Conservation (phyloP, 2,329 filamentous ascomycete genomes). For the Fusarium lyarnte region DNA sequence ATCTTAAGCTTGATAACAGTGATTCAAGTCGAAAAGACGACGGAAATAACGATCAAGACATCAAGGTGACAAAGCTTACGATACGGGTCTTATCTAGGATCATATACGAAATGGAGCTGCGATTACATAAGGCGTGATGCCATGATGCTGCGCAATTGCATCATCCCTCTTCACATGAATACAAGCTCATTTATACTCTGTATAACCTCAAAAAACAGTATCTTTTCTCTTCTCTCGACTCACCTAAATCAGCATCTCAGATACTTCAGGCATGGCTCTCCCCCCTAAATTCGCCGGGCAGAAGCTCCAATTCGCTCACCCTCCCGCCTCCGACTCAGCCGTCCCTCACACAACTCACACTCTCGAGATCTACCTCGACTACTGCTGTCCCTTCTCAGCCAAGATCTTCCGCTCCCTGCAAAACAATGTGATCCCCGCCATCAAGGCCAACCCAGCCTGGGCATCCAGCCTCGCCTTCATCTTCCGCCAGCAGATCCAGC, state of each 20-base stretch:
- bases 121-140: conserved; percentile 31
- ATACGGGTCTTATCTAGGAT: background rate
- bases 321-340: conserved; percentile 47
- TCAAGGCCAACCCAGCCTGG: conserved; percentile 68
- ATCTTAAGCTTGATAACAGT: background rate
- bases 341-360: conserved; percentile 63
- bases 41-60: background rate
- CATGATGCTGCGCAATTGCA: conserved; percentile 17
- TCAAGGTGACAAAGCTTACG: background rate
- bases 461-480: conserved; percentile 73
- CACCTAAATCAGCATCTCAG: background rate
- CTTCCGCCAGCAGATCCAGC: conserved; percentile 91
- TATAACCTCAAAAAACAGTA: background rate
- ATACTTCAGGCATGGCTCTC: conserved; percentile 68
- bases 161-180: conserved; percentile 19
- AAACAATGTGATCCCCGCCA: conserved; percentile 68
- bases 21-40: background rate
- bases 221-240: background rate
- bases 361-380: conserved; percentile 80
- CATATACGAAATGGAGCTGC: background rate
- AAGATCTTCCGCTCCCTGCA: conserved; percentile 81
- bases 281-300: conserved; percentile 81
- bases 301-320: conserved; percentile 63
- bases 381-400: conserved; percentile 81
- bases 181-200: background rate